Conservation (phyloP, 2,329 filamentous ascomycete genomes). For the Claviceps sp. region DNA sequence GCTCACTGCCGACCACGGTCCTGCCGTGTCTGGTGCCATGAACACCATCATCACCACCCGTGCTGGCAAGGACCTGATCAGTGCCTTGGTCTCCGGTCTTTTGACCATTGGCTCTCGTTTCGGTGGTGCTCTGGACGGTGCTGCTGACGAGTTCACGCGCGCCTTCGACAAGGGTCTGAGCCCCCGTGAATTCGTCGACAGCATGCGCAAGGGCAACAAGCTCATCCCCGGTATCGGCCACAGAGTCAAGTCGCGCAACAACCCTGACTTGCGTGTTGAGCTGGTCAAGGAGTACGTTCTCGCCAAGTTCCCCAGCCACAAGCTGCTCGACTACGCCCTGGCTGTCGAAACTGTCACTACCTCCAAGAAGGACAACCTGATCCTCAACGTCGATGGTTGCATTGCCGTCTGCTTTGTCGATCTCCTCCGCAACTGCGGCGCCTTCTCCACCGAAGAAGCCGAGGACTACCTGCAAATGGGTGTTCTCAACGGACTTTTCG, state of each 20-base stretch:
- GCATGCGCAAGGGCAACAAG: conserved; percentile 99
- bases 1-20: conserved; percentile 98
- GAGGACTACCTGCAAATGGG: conserved; percentile 99
- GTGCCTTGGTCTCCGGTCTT: conserved; percentile 86
- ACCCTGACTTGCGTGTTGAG: conserved; percentile 98
- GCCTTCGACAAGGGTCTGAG: conserved; percentile 96
- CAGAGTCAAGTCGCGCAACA: conserved; percentile 99
- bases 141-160: conserved; percentile 96
- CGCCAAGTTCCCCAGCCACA: conserved; percentile 94
- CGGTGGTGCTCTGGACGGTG: conserved; percentile 94
- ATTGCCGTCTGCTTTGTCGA: conserved; percentile 99
- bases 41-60: conserved; percentile 99
- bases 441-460: conserved; percentile 89
- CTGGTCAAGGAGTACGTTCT: conserved; percentile 98
- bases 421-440: conserved; percentile 91
- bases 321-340: conserved; percentile 96
- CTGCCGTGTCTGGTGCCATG: conserved; percentile 98
- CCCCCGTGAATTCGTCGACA: conserved; percentile 97
- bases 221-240: conserved; percentile 98
- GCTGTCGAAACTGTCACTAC: conserved; percentile 97
- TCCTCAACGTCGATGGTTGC: conserved; percentile 96
- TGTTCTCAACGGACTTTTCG: conserved; percentile 98
- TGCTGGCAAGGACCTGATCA: conserved; percentile 98
- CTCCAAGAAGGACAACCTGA: conserved; percentile 99
- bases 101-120: conserved; percentile 97